Evolutionary conservation across 1,139 yeast species (phyloP).

Genomic region (Kodamaea arcana): DNA sequence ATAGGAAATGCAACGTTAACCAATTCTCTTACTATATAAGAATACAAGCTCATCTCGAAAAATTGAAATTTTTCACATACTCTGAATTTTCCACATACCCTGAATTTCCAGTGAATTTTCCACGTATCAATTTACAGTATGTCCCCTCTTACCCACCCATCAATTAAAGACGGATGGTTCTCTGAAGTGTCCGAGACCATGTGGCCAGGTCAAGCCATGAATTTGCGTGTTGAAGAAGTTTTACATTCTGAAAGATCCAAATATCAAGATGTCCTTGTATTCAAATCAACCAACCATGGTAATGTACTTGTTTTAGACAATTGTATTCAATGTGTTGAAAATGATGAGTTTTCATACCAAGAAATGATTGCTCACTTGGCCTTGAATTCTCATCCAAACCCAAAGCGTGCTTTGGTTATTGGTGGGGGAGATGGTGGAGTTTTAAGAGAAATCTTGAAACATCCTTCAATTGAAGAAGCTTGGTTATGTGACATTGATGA

Average conservation of each 20-base stretch:
- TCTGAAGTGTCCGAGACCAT: slow-evolving; percentile 79
- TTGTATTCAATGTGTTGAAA: slow-evolving; percentile 87
- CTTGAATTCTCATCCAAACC: slow-evolving; percentile 83
- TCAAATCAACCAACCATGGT: slow-evolving; percentile 84
- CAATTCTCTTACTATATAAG: too few relatives aligned
- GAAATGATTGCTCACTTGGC: slow-evolving; percentile 94
- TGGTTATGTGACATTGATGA: slow-evolving; percentile 91
- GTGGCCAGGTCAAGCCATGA: slow-evolving; percentile 98
- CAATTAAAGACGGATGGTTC: slow-evolving; percentile 85
- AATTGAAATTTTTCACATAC: too few relatives aligned
- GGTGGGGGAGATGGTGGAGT: slow-evolving; percentile 99
- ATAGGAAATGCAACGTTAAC: too few relatives aligned
- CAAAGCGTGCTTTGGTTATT: slow-evolving; percentile 82
- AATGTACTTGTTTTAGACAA: slow-evolving; percentile 89
- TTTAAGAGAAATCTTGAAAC: slow-evolving; percentile 86
- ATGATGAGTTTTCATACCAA: slow-evolving; percentile 93
- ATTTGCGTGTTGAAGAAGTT: slow-evolving; percentile 74
- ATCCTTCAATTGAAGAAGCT: slow-evolving; percentile 76
- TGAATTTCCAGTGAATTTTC: too few relatives aligned
- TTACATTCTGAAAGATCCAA: slow-evolving; percentile 76
- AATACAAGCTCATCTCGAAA: too few relatives aligned
- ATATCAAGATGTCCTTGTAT: slow-evolving; percentile 77
- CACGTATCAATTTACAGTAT: slow-evolving; percentile 6
- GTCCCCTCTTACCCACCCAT: slow-evolving; percentile 58
- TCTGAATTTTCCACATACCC: too few relatives aligned